These are phyloP conservation scores for Magnusiomyces suaveolens DNA, from an alignment of 1,139 yeast genomes.

Conservation along the genomic window DNA sequence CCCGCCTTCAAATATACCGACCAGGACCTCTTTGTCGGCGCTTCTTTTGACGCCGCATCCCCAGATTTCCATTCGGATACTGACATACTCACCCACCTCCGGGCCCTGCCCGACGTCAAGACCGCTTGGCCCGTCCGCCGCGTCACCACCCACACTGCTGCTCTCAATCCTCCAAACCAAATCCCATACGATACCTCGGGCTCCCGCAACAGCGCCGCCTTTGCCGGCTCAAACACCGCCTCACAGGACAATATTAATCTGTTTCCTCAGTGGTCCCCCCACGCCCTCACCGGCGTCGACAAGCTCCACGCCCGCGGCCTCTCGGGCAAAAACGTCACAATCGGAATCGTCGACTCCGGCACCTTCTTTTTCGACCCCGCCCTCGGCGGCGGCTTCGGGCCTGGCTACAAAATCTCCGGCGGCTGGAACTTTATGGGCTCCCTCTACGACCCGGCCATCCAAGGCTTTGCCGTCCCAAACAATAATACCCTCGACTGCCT, in stretches of 20 bases:
- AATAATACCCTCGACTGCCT: constrained; percentile 16
- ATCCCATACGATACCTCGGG: background rate
- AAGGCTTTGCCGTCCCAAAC: background rate
- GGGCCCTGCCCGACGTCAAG: constrained; percentile 9
- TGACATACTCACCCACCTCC: background rate
- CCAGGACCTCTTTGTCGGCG: constrained; percentile 4
- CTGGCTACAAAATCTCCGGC: constrained; percentile 13
- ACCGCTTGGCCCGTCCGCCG: constrained; percentile 7
- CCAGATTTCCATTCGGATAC: background rate
- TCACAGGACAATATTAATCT: background rate
- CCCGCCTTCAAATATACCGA: constrained; percentile 1
- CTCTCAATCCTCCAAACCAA: background rate
- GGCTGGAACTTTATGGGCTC: constrained; percentile 16
- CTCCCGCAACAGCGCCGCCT: background rate
- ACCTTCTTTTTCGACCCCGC: constrained; percentile 12
- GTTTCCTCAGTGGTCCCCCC: constrained; percentile 15
- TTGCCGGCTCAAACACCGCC: too few relatives aligned
- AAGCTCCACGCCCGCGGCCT: constrained; percentile 14
- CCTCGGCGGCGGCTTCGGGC: constrained; percentile 19
- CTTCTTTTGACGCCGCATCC: constrained; percentile 1
- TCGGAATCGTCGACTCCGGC: constrained; percentile 18
- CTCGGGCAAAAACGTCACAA: constrained; percentile 13
- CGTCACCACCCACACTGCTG: background rate
- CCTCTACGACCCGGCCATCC: background rate
- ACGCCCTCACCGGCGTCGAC: constrained; percentile 17